Evolutionary conservation across 176 grass and related monocot genomes (phyloP).

Genomic region (Saccharum spontaneum): DNA sequence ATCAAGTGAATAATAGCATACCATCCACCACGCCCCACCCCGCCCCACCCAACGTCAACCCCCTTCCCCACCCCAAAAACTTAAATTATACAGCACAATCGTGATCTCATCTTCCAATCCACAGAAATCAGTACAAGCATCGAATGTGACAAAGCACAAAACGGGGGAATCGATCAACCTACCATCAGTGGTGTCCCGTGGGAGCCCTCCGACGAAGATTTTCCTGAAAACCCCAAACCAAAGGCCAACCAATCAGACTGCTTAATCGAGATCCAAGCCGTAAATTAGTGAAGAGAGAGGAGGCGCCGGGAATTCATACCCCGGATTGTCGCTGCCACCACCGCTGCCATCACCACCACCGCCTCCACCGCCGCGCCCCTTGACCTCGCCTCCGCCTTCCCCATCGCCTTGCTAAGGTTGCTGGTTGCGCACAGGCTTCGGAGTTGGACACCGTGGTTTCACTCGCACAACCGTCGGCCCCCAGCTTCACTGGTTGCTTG

Average conservation of each 20-base stretch:
- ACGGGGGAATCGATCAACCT: background rate
- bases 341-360: conserved; percentile 16
- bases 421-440: background rate
- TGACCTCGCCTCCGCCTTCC: conserved; percentile 37
- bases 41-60: background rate
- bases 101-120: background rate
- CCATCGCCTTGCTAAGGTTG: conserved; percentile 22
- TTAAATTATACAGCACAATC: background rate
- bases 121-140: background rate
- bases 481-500: too few species aligned
- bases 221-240: conserved; percentile 54
- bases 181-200: conserved; percentile 70
- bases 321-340: conserved; percentile 34
- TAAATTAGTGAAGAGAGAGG: background rate
- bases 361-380: conserved; percentile 40
- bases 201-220: conserved; percentile 89
- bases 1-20: background rate
- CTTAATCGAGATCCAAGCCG: background rate
- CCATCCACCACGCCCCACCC: background rate
- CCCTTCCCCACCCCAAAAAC: background rate
- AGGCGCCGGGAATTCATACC: conserved; percentile 31
- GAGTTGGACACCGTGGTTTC: background rate
- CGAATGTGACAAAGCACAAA: background rate
- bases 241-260: conserved; percentile 9
- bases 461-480: background rate